Percentiles rank a stretch among this genome's conserved stretches.
phyloP scores from a whole-genome alignment of 2,329 filamentous ascomycete genomes.

The Rosellinia necatrix region DNA sequence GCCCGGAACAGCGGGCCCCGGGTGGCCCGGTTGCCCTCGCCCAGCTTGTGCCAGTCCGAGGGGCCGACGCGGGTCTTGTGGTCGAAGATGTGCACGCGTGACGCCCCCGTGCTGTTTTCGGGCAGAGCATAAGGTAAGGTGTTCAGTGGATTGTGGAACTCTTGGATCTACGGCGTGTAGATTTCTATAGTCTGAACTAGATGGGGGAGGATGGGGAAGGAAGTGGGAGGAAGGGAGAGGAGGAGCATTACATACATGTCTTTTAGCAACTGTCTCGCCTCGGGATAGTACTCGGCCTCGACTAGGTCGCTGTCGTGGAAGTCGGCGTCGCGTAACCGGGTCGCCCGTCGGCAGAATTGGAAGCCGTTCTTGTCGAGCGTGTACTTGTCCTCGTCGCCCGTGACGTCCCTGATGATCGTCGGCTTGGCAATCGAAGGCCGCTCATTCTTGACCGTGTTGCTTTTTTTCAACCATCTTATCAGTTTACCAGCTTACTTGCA shows the following conservation, averaged over 20 bases:
- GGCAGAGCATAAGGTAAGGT: background rate
- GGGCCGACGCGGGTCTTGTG: slow-evolving; percentile 67
- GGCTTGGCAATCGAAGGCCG: slow-evolving; percentile 52
- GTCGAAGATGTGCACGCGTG: slow-evolving; percentile 70
- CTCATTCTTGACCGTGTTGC: slow-evolving; percentile 40
- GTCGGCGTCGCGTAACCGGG: slow-evolving; percentile 33
- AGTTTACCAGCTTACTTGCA: slow-evolving; percentile 4
- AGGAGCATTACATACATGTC: slow-evolving; percentile 54
- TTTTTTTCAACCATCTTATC: slow-evolving; percentile 14
- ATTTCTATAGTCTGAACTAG: too few species aligned
- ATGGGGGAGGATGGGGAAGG: too few species aligned
- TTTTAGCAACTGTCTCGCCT: slow-evolving; percentile 69
- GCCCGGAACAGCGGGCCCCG: slow-evolving; percentile 38
- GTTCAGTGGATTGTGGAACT: too few species aligned
- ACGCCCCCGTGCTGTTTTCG: slow-evolving; percentile 62
- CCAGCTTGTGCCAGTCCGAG: slow-evolving; percentile 67
- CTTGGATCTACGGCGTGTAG: too few species aligned
- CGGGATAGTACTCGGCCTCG: slow-evolving; percentile 69
- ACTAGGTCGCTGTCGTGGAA: slow-evolving; percentile 63
- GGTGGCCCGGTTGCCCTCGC: slow-evolving; percentile 59
- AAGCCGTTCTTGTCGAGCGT: slow-evolving; percentile 50
- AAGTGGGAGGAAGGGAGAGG: too few species aligned
- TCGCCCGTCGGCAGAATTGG: slow-evolving; percentile 43
- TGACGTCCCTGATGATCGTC: slow-evolving; percentile 49
- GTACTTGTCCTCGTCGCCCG: slow-evolving; percentile 47